Evolutionary conservation across 2,329 filamentous ascomycete genomes (phyloP), one percentile per base, ranked within the genome.

Genomic region (Erysiphe neolycopersici): DNA sequence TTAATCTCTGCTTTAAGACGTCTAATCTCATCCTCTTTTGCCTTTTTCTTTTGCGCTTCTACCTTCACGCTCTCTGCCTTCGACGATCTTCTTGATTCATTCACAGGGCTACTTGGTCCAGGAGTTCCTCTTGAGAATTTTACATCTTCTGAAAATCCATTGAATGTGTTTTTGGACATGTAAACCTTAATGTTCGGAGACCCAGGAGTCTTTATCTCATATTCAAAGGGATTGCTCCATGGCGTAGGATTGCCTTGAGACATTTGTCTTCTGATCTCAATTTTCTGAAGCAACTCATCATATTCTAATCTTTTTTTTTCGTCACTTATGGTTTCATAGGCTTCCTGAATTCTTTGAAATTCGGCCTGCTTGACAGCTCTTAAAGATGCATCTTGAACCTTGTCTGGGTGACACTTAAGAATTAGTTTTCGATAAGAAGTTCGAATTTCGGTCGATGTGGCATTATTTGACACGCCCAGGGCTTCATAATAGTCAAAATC

Each of bases 271-370:
- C 56, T 69, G 69, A 53, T 61, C 56, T 76, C 71, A 42, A 70
- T 71, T 48, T 85, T 59, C 53, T 67, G 73, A 48, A 78, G 65
- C 56, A 76, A 69, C 43, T 83, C 74, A 60, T 95, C 83, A 59
- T 94, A 93, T 51, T 75, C 73, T 46, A 64, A 61, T 47, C 82
- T 68, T 56, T 76, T 73, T 6, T 63, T 66, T 26, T 87, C 79
- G 56, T 94, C 77, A 54, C 73, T 80, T 47, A 98, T 71, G 29
- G 89, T 66, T 60, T 95, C 89, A 61, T 93, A 98, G 42, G 89
- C 85, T 53, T 85, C 73, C 59, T 94, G 85, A 31, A 95, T 81
- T 57, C 74, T 76, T 60, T 94, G 84, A 55, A 95, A 98, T 60
- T 92, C 77, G 52, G 83, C 76, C 52, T 80, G 74, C 59, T 85